Evolutionary conservation across 495 filamentous ascomycete species (phyloP).

Genomic region (Lindgomyces ingoldianus): DNA sequence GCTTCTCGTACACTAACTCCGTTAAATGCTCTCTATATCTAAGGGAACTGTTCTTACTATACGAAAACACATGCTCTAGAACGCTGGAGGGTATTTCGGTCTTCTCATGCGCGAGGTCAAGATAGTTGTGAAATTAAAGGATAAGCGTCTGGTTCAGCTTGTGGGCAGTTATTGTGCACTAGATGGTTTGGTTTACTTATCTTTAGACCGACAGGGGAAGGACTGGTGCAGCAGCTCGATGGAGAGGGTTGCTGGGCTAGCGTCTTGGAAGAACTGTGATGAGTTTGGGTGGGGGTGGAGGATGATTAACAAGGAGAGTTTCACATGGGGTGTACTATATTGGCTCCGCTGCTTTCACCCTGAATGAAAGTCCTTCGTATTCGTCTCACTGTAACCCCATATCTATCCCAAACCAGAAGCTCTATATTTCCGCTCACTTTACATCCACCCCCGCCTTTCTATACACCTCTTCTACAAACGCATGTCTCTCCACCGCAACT

Average conservation of each 20-base stretch:
- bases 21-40: too few species aligned
- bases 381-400: background rate
- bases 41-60: background rate
- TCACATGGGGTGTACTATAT: too few species aligned
- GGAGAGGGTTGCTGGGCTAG: too few species aligned
- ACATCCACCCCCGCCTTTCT: conserved; percentile 16
- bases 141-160: background rate
- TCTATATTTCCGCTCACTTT: too few species aligned
- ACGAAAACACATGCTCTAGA: background rate
- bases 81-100: background rate
- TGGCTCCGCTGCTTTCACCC: too few species aligned
- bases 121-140: background rate
- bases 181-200: background rate
- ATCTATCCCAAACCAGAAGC: background rate
- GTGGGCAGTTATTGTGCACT: background rate
- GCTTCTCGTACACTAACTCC: too few species aligned
- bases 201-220: too few species aligned
- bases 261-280: too few species aligned
- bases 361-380: too few species aligned
- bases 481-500: conserved; percentile 48
- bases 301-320: too few species aligned
- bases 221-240: too few species aligned
- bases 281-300: too few species aligned
- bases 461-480: conserved; percentile 37
- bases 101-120: background rate